These are phyloP conservation scores for Pichia occidentalis DNA, from an alignment of 805 yeast genomes.

Conservation along the genomic window DNA sequence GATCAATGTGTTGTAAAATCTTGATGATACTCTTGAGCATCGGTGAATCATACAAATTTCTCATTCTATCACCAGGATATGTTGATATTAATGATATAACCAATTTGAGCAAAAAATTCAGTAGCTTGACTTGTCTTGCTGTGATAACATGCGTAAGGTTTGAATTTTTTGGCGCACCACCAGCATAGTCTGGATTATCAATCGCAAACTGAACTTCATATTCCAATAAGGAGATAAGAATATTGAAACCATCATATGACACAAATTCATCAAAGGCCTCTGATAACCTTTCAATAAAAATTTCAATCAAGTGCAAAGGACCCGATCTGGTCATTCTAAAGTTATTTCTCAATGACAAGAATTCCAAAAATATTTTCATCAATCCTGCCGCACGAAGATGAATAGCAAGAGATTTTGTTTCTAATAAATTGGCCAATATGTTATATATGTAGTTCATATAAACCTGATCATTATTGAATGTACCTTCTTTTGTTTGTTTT, in stretches of 20 bases:
- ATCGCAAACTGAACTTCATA: constrained; percentile 62
- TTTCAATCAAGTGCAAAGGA: constrained; percentile 52
- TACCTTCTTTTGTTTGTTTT: constrained; percentile 37
- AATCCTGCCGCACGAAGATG: constrained; percentile 72
- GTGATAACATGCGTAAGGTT: constrained; percentile 45
- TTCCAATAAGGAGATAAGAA: constrained; percentile 52
- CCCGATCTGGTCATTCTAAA: constrained; percentile 55
- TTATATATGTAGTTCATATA: constrained; percentile 43
- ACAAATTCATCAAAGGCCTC: constrained; percentile 60
- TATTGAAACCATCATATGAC: constrained; percentile 56
- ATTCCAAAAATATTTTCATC: constrained; percentile 55
- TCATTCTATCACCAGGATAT: constrained; percentile 78
- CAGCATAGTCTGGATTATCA: constrained; percentile 48
- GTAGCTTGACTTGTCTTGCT: constrained; percentile 52
- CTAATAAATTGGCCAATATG: constrained; percentile 55
- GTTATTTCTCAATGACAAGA: constrained; percentile 46
- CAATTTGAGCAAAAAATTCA: constrained; percentile 57
- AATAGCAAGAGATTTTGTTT: constrained; percentile 46
- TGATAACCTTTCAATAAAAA: constrained; percentile 35
- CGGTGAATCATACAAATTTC: constrained; percentile 82
- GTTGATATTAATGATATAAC: constrained; percentile 56
- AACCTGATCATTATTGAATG: constrained; percentile 20
- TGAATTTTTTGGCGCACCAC: constrained; percentile 48
- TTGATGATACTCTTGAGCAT: constrained; percentile 55
- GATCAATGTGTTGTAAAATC: constrained; percentile 46